These are phyloP conservation scores for Saturnispora gosingensis DNA, from an alignment of 805 yeast genomes.

Conservation along the genomic window DNA sequence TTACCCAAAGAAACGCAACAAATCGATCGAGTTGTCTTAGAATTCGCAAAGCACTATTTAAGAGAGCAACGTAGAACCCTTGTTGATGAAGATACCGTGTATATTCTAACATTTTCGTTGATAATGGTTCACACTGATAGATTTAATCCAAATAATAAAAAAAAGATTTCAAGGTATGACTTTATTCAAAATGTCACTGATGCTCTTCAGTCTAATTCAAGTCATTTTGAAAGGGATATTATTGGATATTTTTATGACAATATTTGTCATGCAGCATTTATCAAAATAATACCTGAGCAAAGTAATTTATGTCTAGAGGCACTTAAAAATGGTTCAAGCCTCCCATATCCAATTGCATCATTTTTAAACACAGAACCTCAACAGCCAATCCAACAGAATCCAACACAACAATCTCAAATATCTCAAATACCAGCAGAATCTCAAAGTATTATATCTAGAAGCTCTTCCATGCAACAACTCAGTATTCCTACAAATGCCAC, in stretches of 20 bases:
- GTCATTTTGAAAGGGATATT: conserved; percentile 32
- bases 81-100: conserved; percentile 42
- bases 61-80: conserved; percentile 32
- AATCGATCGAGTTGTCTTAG: conserved; percentile 56
- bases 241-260: conserved; percentile 58
- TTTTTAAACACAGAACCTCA: conserved; percentile 12
- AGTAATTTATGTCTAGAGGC: conserved; percentile 17
- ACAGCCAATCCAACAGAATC: conserved; percentile 3
- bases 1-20: conserved; percentile 70
- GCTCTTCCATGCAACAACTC: conserved; percentile 5
- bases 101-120: conserved; percentile 53
- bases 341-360: conserved; percentile 25
- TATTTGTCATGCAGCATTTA: conserved; percentile 50
- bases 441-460: neutral
- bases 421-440: neutral
- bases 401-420: neutral
- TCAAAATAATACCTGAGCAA: conserved; percentile 28
- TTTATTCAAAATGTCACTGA: conserved; percentile 36
- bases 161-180: conserved; percentile 57
- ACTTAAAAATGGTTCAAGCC: conserved; percentile 6
- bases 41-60: conserved; percentile 46
- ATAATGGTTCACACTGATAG: conserved; percentile 68
- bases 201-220: conserved; percentile 20
- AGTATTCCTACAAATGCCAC: conserved; percentile 5
- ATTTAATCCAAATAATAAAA: conserved; percentile 57